Evolutionary conservation across 2,329 filamentous ascomycete species (phyloP).

Genomic region (Fusarium agapanthi): DNA sequence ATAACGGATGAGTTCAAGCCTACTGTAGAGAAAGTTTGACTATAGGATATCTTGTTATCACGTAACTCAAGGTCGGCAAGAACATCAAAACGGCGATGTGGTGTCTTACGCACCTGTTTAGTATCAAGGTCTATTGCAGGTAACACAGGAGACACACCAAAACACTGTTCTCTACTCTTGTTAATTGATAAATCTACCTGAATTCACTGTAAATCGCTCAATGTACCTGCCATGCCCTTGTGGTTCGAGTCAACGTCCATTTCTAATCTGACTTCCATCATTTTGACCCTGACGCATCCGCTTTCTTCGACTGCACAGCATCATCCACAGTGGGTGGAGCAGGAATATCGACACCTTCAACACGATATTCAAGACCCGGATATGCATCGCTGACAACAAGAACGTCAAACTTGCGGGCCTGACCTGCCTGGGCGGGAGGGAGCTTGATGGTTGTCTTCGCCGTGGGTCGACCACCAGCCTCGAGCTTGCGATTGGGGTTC

Average conservation of each 20-base stretch:
- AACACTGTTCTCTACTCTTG: neutral
- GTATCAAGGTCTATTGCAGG: neutral
- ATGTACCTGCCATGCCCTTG: conserved; percentile 8
- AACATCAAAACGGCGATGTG: neutral
- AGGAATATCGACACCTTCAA: conserved; percentile 62
- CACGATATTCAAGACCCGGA: conserved; percentile 71
- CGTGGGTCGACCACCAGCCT: conserved; percentile 56
- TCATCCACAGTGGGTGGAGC: conserved; percentile 58
- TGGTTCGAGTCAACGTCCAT: neutral
- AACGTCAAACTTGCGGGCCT: conserved; percentile 74
- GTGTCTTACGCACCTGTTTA: too few species aligned
- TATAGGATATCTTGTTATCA: neutral
- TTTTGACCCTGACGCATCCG: conserved; percentile 22
- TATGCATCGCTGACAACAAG: conserved; percentile 88
- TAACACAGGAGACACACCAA: too few species aligned
- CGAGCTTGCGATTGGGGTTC: conserved; percentile 43
- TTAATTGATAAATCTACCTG: neutral
- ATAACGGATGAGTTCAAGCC: neutral
- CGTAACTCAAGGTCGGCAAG: neutral
- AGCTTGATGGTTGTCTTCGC: conserved; percentile 69
- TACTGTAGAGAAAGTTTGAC: neutral
- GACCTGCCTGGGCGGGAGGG: conserved; percentile 56
- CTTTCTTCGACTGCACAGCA: conserved; percentile 55
- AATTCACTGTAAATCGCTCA: neutral
- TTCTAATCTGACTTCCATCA: neutral